phyloP scores from a whole-genome alignment of 2,329 filamentous ascomycete genomes.

The Colletotrichum gigasporum region DNA sequence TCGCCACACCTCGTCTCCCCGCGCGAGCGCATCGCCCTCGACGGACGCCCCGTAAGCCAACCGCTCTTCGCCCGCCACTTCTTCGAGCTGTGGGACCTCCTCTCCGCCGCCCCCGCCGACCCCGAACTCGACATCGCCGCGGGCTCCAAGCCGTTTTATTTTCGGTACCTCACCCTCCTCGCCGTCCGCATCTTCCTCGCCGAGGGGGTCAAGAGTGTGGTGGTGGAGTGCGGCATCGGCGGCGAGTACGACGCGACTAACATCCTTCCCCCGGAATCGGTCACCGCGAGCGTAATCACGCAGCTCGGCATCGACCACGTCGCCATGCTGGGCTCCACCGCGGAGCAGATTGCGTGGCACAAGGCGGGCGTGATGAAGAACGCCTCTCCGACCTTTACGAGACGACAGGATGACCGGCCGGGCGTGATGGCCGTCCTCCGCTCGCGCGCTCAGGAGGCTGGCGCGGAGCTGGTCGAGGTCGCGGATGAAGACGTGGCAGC shows the following conservation, averaged over 20 bases:
- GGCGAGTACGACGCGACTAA: slow-evolving; percentile 78
- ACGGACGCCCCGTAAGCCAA: slow-evolving; percentile 66
- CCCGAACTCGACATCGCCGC: slow-evolving; percentile 39
- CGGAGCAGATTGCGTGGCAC: slow-evolving; percentile 77
- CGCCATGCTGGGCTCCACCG: slow-evolving; percentile 67
- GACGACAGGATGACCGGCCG: slow-evolving; percentile 37
- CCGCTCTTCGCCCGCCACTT: slow-evolving; percentile 71
- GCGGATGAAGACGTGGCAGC: slow-evolving; percentile 1
- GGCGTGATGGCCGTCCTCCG: slow-evolving; percentile 56
- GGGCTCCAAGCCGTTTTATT: slow-evolving; percentile 62
- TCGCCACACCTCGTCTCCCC: slow-evolving; percentile 75
- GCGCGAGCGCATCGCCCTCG: slow-evolving; percentile 72
- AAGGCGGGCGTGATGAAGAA: slow-evolving; percentile 77
- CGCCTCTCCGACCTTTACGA: slow-evolving; percentile 60
- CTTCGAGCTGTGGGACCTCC: slow-evolving; percentile 72
- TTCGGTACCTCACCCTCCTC: slow-evolving; percentile 72
- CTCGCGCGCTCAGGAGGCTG: slow-evolving; percentile 62
- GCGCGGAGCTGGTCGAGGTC: slow-evolving; percentile 51
- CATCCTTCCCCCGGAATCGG: slow-evolving; percentile 58
- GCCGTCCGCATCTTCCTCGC: slow-evolving; percentile 73
- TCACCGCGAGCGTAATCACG: slow-evolving; percentile 68
- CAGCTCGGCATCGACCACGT: slow-evolving; percentile 77
- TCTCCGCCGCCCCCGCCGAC: slow-evolving; percentile 48
- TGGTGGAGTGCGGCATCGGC: slow-evolving; percentile 75
- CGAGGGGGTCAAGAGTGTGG: slow-evolving; percentile 69